Evolutionary conservation across 2,329 filamentous ascomycete species (phyloP).

Genomic region (Aspergillus puulaauensis): DNA sequence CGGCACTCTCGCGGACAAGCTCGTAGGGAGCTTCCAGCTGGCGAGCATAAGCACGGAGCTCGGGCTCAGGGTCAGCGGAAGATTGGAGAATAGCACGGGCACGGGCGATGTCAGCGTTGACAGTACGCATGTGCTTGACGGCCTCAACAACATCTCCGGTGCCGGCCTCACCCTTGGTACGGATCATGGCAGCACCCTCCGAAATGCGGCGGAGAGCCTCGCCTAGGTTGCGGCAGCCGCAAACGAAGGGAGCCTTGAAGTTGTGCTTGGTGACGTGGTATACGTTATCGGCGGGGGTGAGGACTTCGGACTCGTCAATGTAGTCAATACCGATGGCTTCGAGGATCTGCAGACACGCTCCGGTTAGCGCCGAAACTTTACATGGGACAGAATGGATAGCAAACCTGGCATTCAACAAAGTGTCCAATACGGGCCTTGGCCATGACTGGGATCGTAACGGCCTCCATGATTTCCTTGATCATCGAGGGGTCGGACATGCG

Average conservation of each 20-base stretch:
- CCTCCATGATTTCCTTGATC: slow-evolving; percentile 92
- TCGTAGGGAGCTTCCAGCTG: slow-evolving; percentile 76
- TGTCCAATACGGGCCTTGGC: slow-evolving; percentile 97
- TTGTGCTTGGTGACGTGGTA: slow-evolving; percentile 88
- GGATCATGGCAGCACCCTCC: slow-evolving; percentile 97
- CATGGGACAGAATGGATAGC: slow-evolving; percentile 9
- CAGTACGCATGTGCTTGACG: slow-evolving; percentile 90
- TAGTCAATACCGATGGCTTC: slow-evolving; percentile 95
- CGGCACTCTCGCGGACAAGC: slow-evolving; percentile 80
- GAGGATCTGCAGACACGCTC: slow-evolving; percentile 64
- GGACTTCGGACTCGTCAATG: slow-evolving; percentile 96
- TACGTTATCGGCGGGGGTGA: slow-evolving; percentile 87
- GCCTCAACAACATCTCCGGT: slow-evolving; percentile 97
- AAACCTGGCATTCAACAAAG: slow-evolving; percentile 89
- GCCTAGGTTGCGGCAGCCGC: slow-evolving; percentile 89
- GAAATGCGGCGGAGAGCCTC: slow-evolving; percentile 88
- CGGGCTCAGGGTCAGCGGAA: slow-evolving; percentile 57
- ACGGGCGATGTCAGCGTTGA: slow-evolving; percentile 76
- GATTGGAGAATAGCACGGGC: slow-evolving; percentile 58
- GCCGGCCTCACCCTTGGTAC: slow-evolving; percentile 96
- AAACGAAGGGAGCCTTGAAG: slow-evolving; percentile 89
- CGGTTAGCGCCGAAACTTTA: background rate
- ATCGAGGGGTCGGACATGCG: slow-evolving; percentile 94
- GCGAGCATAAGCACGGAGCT: slow-evolving; percentile 76
- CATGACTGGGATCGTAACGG: slow-evolving; percentile 98